Conservation (phyloP, 1,284 basidiomycete genomes). For the Afroboletus lepidellus region DNA sequence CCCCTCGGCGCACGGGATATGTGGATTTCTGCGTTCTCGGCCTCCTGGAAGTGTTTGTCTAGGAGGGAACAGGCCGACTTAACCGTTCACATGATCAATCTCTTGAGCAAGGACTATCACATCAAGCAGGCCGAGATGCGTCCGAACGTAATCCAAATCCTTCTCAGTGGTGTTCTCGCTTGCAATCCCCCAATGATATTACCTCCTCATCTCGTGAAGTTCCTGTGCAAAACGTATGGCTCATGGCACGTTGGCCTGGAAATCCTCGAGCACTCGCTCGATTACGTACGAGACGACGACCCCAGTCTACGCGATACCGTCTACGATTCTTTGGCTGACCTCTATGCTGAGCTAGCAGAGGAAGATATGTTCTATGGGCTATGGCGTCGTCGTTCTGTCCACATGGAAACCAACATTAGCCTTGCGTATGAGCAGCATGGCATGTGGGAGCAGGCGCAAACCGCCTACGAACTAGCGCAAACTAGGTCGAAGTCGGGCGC, state of each 20-base stretch:
- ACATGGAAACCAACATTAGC: constrained; percentile 89
- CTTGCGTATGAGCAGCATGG: constrained; percentile 97
- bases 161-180: constrained; percentile 82
- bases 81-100: constrained; percentile 86
- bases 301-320: constrained; percentile 79
- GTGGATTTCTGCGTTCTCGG: constrained; percentile 90
- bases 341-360: constrained; percentile 94
- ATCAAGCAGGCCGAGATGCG: constrained; percentile 85
- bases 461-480: constrained; percentile 90
- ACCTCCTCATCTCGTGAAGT: constrained; percentile 95
- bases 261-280: constrained; percentile 79
- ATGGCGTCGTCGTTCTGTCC: constrained; percentile 88
- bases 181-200: constrained; percentile 87
- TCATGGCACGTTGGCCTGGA: constrained; percentile 94
- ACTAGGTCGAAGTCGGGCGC: constrained; percentile 80
- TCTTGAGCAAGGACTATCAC: constrained; percentile 94
- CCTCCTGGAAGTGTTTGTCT: constrained; percentile 86
- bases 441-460: constrained; percentile 93
- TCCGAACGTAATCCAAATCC: constrained; percentile 94
- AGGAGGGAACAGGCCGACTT: constrained; percentile 88
- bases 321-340: constrained; percentile 89
- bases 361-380: constrained; percentile 98
- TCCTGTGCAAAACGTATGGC: constrained; percentile 93
- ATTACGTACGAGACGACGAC: constrained; percentile 80
- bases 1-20: constrained; percentile 75